phyloP scores from a whole-genome alignment of 108 stramenopile species.

The Pinguiococcus pyrenoidosus region DNA sequence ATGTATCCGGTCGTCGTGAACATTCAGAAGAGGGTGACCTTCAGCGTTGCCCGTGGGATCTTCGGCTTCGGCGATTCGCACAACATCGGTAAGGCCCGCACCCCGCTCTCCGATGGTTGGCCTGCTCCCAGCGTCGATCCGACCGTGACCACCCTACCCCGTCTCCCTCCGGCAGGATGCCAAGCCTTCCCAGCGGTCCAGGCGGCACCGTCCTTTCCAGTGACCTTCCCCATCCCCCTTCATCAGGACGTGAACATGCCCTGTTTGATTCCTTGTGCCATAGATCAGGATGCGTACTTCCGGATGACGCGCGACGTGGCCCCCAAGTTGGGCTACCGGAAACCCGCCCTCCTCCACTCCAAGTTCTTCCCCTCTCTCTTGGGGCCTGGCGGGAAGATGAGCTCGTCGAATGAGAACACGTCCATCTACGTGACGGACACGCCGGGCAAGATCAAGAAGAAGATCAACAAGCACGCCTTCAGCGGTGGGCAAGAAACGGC shows the following conservation, averaged over 20 bases:
- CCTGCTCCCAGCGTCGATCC: too few relatives aligned
- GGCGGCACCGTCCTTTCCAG: slow-evolving; percentile 90
- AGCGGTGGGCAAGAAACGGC: slow-evolving; percentile 82
- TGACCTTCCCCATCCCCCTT: slow-evolving; percentile 67
- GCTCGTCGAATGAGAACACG: slow-evolving; percentile 55
- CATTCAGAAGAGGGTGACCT: slow-evolving; percentile 92
- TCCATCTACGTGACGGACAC: slow-evolving; percentile 95
- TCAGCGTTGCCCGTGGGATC: slow-evolving; percentile 76
- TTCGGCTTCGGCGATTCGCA: slow-evolving; percentile 84
- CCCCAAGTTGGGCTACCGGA: slow-evolving; percentile 50
- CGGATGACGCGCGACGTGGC: slow-evolving; percentile 96
- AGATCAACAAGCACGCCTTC: slow-evolving; percentile 59
- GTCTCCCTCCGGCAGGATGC: too few relatives aligned
- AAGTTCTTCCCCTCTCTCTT: slow-evolving; percentile 91
- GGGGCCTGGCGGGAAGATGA: slow-evolving; percentile 90
- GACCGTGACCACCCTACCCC: too few relatives aligned
- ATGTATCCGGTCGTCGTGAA: slow-evolving; percentile 94
- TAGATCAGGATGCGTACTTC: slow-evolving; percentile 98
- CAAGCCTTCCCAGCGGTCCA: slow-evolving; percentile 87
- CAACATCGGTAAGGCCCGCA: slow-evolving; percentile 79
- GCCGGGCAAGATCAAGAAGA: slow-evolving; percentile 62
- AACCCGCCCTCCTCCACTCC: slow-evolving; percentile 91
- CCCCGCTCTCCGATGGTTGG: too few relatives aligned
- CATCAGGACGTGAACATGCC: slow-evolving; percentile 40
- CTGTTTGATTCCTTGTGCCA: slow-evolving; percentile 90